A percentile compares a stretch with the other conserved stretches of the same genome.
Conservation (phyloP, 306 rosid species). For the Luffa aegyptiaca region DNA sequence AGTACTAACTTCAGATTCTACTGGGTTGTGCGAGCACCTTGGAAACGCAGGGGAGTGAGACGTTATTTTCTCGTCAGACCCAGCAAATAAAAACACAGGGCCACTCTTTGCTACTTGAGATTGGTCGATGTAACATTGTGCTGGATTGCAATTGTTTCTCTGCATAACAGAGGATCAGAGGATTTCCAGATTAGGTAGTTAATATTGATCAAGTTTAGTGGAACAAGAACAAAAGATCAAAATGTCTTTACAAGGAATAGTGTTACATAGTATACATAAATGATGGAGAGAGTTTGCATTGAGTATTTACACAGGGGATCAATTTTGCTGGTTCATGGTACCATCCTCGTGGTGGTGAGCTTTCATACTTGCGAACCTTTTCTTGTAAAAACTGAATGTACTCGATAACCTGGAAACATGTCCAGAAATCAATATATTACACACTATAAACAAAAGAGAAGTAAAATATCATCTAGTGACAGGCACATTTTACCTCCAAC, state of each 20-base stretch:
- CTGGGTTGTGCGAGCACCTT: constrained; percentile 27
- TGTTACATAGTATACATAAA: background rate
- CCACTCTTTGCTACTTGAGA: constrained; percentile 36
- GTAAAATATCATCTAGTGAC: background rate
- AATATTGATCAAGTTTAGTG: background rate
- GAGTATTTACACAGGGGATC: constrained; percentile 56
- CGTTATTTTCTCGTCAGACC: constrained; percentile 46
- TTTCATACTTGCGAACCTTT: constrained; percentile 69
- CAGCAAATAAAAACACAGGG: constrained; percentile 49
- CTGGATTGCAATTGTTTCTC: constrained; percentile 47
- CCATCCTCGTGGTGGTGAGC: constrained; percentile 63
- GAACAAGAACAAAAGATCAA: background rate
- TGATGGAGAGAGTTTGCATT: constrained; percentile 2
- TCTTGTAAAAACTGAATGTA: constrained; percentile 89
- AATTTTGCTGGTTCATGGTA: constrained; percentile 50
- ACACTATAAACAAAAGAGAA: background rate
- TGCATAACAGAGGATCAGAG: constrained; percentile 19
- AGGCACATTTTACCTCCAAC: constrained; percentile 51
- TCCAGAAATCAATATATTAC: background rate
- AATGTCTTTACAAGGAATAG: background rate
- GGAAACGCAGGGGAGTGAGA: constrained; percentile 30
- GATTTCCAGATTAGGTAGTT: background rate
- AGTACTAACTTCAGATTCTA: constrained; percentile 48
- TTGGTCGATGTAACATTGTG: constrained; percentile 45
- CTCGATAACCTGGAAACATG: constrained; percentile 60